These are phyloP conservation scores for Kingdonia uniflora DNA, from an alignment of 164 flowering plant genomes.

Conservation along the genomic window DNA sequence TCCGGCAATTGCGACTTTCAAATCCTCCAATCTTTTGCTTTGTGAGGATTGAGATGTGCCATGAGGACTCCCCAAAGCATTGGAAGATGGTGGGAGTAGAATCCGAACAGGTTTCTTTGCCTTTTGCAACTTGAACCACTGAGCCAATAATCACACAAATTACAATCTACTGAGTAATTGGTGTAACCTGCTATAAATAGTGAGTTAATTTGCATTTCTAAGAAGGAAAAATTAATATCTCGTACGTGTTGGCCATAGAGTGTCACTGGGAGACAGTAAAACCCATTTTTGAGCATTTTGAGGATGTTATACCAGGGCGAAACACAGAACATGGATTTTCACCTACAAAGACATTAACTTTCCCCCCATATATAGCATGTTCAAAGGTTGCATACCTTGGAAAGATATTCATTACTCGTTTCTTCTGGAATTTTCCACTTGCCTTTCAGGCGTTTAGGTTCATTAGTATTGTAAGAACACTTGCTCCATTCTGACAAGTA, in stretches of 20 bases:
- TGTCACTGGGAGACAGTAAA: too few species aligned
- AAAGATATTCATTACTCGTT: constrained; percentile 52
- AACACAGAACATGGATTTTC: too few species aligned
- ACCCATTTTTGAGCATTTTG: too few species aligned
- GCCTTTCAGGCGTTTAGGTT: constrained; percentile 56
- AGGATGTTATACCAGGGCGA: too few species aligned
- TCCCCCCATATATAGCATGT: too few species aligned
- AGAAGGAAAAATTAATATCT: too few species aligned
- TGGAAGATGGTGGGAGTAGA: constrained; percentile 43
- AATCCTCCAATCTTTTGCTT: constrained; percentile 43
- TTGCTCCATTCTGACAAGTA: constrained; percentile 90
- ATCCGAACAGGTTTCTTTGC: constrained; percentile 52
- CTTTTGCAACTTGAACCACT: constrained; percentile 95
- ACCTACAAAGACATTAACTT: too few species aligned
- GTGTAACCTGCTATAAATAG: background rate
- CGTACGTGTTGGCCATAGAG: too few species aligned
- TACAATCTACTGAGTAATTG: background rate
- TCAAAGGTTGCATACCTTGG: constrained; percentile 37
- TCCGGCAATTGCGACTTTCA: constrained; percentile 60
- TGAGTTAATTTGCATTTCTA: too few species aligned
- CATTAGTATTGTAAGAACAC: constrained; percentile 67
- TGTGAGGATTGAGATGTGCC: constrained; percentile 24
- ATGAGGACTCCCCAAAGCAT: constrained; percentile 25
- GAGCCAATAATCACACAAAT: constrained; percentile 13
- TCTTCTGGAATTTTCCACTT: constrained; percentile 89